Base-by-base conservation (phyloP, 2,329 filamentous ascomycete species). In the Cryphonectria radicalis region DNA sequence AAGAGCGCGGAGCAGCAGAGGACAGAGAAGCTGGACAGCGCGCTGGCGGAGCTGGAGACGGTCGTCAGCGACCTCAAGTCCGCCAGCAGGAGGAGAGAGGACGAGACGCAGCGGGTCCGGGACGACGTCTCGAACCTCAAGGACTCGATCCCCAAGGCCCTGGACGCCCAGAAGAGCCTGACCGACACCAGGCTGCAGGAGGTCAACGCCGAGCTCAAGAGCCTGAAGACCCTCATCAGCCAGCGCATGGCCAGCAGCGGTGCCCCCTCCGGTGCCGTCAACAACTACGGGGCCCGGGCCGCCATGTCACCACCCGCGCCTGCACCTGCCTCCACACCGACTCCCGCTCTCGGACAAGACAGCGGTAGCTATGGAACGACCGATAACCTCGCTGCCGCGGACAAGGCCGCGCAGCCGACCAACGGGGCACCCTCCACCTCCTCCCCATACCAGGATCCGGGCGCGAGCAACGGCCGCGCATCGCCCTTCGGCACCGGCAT, bases 1-100 rank as follows among this genome's bases (percentile, higher is more conserved):
- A 99, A 99, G 83, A 87, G 89, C 5, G 92, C 95, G 0, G 96
- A 99, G 84, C 88, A 94, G 79, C 88, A 92, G 72, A 89, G 96
- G 72, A 97, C 94, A 13, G 91, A 94, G 77, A 90, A 92, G 73
- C 84, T 99, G 7, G 96, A 99, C 79, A 86, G 86, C 64, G 92
- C 95, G 1, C 86, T 99, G 17, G 85, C 88, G 5, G 95, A 98
- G 67, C 90, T 99, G 8, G 95, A 99, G 79, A 88, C 86, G 13
- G 93, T 97, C 53, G 89, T 99, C 74, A 82, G 85, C 60, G 93
- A 95, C 64, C 86, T 98, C 76, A 97, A 97, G 82, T 88, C 91
- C 63, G 90, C 94, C 0, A 94, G 93, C 73, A 89, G 91, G 78
- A 88, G 93, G 70, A 89, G 95, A 72, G 95, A 98, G 76, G 93